These are phyloP conservation scores for Cladosporium velox DNA, from an alignment of 2,329 filamentous ascomycete species.

Conservation along the genomic window DNA sequence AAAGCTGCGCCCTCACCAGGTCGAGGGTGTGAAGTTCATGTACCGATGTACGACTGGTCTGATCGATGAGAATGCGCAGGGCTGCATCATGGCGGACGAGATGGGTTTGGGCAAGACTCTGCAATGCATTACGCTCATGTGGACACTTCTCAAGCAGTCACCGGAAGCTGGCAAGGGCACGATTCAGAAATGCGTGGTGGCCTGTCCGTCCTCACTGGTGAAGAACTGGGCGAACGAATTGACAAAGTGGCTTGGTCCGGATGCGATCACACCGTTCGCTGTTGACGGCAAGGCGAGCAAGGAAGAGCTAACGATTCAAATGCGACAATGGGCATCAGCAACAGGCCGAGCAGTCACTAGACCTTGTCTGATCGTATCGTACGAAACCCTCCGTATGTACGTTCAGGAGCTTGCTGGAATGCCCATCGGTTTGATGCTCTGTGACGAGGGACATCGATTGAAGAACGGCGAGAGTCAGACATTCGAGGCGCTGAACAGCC, in stretches of 20 bases:
- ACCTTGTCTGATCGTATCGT: slow-evolving; percentile 95
- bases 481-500: slow-evolving; percentile 82
- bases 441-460: slow-evolving; percentile 92
- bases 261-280: slow-evolving; percentile 89
- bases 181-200: slow-evolving; percentile 95
- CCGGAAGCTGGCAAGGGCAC: slow-evolving; percentile 91
- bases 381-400: slow-evolving; percentile 90
- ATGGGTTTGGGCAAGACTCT: slow-evolving; percentile 98
- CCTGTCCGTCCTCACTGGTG: slow-evolving; percentile 93
- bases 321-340: slow-evolving; percentile 92
- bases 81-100: slow-evolving; percentile 99
- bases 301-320: slow-evolving; percentile 83
- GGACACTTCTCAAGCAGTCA: slow-evolving; percentile 94
- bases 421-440: slow-evolving; percentile 87
- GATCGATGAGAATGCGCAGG: slow-evolving; percentile 89
- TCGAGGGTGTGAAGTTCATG: slow-evolving; percentile 97
- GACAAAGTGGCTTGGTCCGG: slow-evolving; percentile 91
- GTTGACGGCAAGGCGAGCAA: slow-evolving; percentile 97
- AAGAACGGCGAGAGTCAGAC: slow-evolving; percentile 98
- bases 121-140: slow-evolving; percentile 94
- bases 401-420: slow-evolving; percentile 87
- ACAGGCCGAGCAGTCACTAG: slow-evolving; percentile 86
- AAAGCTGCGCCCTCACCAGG: slow-evolving; percentile 91
- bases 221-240: slow-evolving; percentile 98
- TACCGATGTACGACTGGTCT: slow-evolving; percentile 94